A percentile compares a stretch with the other conserved stretches of the same genome.
Conservation (phyloP, 352 stramenopile genomes). For the Phytophthora pistaciae region DNA sequence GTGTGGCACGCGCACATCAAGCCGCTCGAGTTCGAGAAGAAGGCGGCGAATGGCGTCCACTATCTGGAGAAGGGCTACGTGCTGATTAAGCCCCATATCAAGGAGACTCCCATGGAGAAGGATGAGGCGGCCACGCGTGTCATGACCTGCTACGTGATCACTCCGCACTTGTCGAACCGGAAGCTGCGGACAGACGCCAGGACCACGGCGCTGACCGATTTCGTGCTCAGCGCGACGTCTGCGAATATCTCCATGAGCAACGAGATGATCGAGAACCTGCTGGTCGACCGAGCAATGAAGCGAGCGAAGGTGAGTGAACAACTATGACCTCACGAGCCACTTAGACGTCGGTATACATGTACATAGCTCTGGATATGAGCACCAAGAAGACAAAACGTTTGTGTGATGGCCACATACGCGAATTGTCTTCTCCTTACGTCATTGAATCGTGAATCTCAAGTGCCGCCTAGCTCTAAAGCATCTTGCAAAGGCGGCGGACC, state of each 20-base stretch:
- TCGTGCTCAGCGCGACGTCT: slow-evolving; percentile 44
- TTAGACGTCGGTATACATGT: background rate
- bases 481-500: background rate
- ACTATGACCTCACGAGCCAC: background rate
- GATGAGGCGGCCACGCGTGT: slow-evolving; percentile 45
- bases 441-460: background rate
- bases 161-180: slow-evolving; percentile 44
- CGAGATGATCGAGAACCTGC: slow-evolving; percentile 62
- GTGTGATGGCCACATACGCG: background rate
- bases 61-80: slow-evolving; percentile 73
- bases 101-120: slow-evolving; percentile 8
- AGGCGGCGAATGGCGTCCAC: slow-evolving; percentile 36
- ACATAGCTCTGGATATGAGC: background rate
- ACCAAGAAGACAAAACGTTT: background rate
- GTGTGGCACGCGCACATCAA: slow-evolving; percentile 68
- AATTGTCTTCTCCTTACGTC: background rate
- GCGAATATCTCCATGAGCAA: slow-evolving; percentile 49
- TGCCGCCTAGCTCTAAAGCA: background rate
- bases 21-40: slow-evolving; percentile 59
- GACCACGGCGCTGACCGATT: slow-evolving; percentile 48
- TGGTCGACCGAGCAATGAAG: slow-evolving; percentile 13
- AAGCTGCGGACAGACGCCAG: slow-evolving; percentile 36
- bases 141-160: slow-evolving; percentile 59
- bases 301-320: background rate
- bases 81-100: slow-evolving; percentile 49